Evolutionary conservation across 805 yeast species (phyloP), one percentile per base, ranked within the genome.

Genomic region (Torulaspora delbrueckii): DNA sequence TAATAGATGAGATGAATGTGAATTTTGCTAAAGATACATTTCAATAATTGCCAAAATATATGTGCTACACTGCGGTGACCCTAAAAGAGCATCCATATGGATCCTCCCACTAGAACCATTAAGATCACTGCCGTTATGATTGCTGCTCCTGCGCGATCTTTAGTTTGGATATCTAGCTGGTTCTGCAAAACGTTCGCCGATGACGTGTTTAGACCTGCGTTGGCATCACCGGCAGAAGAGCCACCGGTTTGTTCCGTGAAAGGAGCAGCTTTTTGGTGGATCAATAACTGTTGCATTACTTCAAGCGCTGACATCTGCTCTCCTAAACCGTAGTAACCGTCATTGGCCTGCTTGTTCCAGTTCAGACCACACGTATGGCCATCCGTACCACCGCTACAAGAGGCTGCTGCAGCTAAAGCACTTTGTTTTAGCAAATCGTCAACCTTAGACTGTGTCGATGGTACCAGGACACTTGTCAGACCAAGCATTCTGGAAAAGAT

Each of bases 101-200:
- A 75, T 19, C 89, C 80, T 30, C 82, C 87, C 16, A 81, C 62
- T 19, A 88, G 56, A 2, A 73, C 61, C 1, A 78, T 77, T 52
- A 87, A 63, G 1, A 84, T 81, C 5, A 87, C 65, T 0, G 90
- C 95, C 0, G 99, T 91, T 35, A 87, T 65, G 18, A 90, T 71
- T 39, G 95, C 95, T 1, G 97, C 96, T 40, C 98, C 98, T 1
- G 88, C 96, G 56, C 75, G 77, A 60, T 87, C 96, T 48, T 77
- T 79, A 0, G 70, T 63, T 0, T 79, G 70, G 35, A 89, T 78
- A 0, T 63, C 67, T 39, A 82, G 63, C 32, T 57, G 48, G 42
- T 57, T 57, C 53, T 54, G 55, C 48, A 56, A 34, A 48, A 74
- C 74, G 26, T 69, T 63, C 5, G 69, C 52, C 13, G 73, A 67